Conservation (phyloP, 768 basidiomycete genomes). For the Tylopilus plumbeoviolaceoides region DNA sequence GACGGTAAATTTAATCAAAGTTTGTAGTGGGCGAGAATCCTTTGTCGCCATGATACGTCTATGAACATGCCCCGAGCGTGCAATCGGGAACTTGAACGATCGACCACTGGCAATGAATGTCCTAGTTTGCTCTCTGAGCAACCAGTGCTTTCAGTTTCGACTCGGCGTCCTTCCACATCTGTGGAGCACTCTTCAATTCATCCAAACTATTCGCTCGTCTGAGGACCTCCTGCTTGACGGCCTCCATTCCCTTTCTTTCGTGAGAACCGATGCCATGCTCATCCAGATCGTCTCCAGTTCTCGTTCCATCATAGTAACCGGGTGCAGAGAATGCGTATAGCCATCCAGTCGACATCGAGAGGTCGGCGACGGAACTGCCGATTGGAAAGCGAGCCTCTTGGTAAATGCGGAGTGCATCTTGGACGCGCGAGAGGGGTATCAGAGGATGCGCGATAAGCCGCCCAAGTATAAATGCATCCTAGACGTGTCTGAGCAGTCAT, state of each 20-base stretch:
- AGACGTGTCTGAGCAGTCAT: background rate
- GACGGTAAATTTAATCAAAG: no score
- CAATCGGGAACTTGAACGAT: no score
- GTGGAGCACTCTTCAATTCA: constrained; percentile 1
- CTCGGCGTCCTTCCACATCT: constrained; percentile 19
- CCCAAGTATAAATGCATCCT: constrained; percentile 17
- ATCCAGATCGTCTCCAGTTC: constrained; percentile 7
- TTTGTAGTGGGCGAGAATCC: no score
- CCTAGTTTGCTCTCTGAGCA: background rate
- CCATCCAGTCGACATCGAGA: constrained; percentile 15
- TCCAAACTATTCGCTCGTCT: constrained; percentile 16
- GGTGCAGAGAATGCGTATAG: constrained; percentile 18
- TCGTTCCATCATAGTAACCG: constrained; percentile 22
- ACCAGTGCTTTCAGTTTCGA: constrained; percentile 1
- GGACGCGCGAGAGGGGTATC: background rate
- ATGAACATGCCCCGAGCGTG: no score
- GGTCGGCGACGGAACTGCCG: constrained; percentile 8
- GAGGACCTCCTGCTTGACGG: constrained; percentile 9
- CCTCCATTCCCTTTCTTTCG: constrained; percentile 18
- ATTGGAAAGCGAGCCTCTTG: constrained; percentile 15
- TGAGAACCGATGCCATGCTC: constrained; percentile 5
- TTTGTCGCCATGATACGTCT: no score
- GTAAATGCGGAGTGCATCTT: constrained; percentile 8
- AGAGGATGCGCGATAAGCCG: constrained; percentile 23
- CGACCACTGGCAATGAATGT: background rate